Evolutionary conservation across 78 protist species (phyloP).

Genomic region (Dictyostelium intermedium): DNA sequence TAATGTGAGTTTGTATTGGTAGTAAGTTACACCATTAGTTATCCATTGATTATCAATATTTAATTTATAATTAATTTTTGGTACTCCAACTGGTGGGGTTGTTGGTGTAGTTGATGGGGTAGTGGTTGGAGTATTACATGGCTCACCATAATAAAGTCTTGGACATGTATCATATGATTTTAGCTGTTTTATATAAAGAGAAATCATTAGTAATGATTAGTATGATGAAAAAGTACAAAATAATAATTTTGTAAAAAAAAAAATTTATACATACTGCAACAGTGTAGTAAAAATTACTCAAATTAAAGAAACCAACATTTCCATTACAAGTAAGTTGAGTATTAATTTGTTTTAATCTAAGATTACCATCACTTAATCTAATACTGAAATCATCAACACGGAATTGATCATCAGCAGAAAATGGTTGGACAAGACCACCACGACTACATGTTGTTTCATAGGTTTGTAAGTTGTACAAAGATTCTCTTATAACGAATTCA

Average conservation of each 20-base stretch:
- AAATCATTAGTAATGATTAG: too few relatives aligned
- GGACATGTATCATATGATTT: not conserved
- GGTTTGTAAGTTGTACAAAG: not conserved
- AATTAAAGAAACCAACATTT: not conserved
- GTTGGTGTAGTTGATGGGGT: not conserved
- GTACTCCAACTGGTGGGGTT: not conserved
- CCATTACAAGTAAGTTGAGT: not conserved
- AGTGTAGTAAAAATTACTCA: too few relatives aligned
- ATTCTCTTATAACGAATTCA: not conserved
- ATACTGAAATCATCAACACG: not conserved
- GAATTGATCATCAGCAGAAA: not conserved
- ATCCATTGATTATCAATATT: not conserved
- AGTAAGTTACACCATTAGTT: too few relatives aligned
- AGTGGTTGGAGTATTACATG: not conserved
- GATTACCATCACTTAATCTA: not conserved
- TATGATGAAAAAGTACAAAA: too few relatives aligned
- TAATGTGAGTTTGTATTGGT: not conserved
- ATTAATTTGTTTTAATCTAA: not conserved
- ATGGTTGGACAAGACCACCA: not conserved
- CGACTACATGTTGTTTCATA: not conserved
- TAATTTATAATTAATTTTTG: not conserved
- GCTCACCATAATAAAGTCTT: not conserved
- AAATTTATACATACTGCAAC: too few relatives aligned
- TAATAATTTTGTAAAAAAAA: too few relatives aligned
- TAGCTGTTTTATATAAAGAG: too few relatives aligned